Conservation (phyloP, 1,284 basidiomycete genomes). For the Sporisorium scitamineum region DNA sequence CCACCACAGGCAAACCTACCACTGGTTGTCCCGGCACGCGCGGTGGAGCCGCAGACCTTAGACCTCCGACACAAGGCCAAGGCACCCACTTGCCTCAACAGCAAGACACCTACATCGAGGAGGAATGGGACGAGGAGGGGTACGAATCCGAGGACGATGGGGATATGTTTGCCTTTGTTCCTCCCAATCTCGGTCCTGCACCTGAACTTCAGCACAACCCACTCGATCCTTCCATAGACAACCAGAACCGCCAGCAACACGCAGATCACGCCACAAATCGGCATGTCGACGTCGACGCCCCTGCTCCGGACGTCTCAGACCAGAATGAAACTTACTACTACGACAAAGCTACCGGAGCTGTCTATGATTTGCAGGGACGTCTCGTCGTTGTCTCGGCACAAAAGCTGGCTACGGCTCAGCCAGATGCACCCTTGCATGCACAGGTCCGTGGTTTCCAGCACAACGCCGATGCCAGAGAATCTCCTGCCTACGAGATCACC, state of each 20-base stretch:
- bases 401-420: no score
- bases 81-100: conserved; percentile 17
- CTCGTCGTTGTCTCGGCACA: conserved; percentile 58
- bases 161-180: conserved; percentile 67
- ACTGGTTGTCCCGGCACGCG: conserved; percentile 45
- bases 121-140: conserved; percentile 59
- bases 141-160: conserved; percentile 64
- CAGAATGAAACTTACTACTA: conserved; percentile 62
- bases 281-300: not conserved
- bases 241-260: conserved; percentile 37
- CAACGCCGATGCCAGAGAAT: conserved; percentile 1
- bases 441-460: conserved; percentile 12
- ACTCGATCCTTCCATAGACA: conserved; percentile 50
- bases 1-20: conserved; percentile 41
- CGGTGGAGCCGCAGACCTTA: conserved; percentile 26
- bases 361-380: conserved; percentile 59
- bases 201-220: conserved; percentile 46
- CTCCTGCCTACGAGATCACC: conserved; percentile 26
- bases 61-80: conserved; percentile 41
- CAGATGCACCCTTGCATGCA: conserved; percentile 6
- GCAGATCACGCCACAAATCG: conserved; percentile 7
- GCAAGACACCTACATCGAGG: conserved; percentile 28
- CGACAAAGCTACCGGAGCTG: conserved; percentile 62
- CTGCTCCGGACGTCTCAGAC: conserved; percentile 8
- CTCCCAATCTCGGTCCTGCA: conserved; percentile 53